Conservation (phyloP, 192 early-diverging fungal species). For the Coemansia sp. region DNA sequence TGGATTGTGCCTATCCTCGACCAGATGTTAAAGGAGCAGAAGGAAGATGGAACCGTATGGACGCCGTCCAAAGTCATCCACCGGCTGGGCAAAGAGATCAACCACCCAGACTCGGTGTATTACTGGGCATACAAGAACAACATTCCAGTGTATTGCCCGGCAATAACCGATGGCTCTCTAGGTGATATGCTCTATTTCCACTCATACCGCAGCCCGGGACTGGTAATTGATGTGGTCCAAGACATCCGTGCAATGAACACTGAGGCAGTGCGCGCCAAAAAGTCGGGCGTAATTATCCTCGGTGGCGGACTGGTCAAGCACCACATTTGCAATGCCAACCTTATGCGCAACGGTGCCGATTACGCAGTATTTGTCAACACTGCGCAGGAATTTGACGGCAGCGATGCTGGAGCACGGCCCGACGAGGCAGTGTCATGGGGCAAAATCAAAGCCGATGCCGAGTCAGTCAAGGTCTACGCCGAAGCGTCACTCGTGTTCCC, state of each 20-base stretch:
- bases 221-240: conserved; percentile 87
- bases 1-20: conserved; percentile 97
- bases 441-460: conserved; percentile 80
- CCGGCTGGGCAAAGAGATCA: conserved; percentile 85
- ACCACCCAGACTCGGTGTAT: conserved; percentile 86
- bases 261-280: conserved; percentile 92
- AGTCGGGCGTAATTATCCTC: conserved; percentile 94
- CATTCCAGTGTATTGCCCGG: conserved; percentile 97
- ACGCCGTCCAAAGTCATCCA: conserved; percentile 91
- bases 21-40: conserved; percentile 89
- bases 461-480: conserved; percentile 90
- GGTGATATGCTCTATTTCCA: conserved; percentile 99
- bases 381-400: conserved; percentile 97
- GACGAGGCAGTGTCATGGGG: conserved; percentile 99
- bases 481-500: conserved; percentile 94
- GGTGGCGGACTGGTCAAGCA: conserved; percentile 98
- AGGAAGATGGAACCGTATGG: conserved; percentile 76
- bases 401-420: conserved; percentile 94
- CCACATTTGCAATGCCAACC: conserved; percentile 97
- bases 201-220: conserved; percentile 90
- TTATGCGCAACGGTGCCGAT: conserved; percentile 98
- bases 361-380: conserved; percentile 97
- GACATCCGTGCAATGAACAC: conserved; percentile 93
- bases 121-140: conserved; percentile 98
- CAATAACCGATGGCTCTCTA: conserved; percentile 94